Conservation (phyloP, 1,139 yeast species). For the Barnettozyma hawaiiensis region DNA sequence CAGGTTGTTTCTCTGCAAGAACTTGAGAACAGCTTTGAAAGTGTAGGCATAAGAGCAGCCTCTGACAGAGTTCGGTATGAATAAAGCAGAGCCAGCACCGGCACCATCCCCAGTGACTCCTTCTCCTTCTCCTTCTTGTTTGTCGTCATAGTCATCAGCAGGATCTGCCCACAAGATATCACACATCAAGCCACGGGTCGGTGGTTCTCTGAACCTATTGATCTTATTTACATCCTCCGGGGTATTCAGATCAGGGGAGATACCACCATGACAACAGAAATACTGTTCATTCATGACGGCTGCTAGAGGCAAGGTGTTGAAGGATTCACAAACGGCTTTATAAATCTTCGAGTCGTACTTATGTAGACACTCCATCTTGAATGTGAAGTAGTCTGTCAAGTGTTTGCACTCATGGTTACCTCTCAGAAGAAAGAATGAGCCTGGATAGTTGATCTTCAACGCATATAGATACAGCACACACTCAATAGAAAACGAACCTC, state of each 20-base stretch:
- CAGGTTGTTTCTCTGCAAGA: conserved; percentile 73
- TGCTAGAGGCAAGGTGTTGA: conserved; percentile 85
- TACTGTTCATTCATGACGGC: conserved; percentile 94
- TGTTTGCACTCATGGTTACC: conserved; percentile 97
- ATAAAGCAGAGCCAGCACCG: too few relatives aligned
- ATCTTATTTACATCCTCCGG: conserved; percentile 65
- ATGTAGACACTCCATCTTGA: conserved; percentile 84
- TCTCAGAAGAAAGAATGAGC: conserved; percentile 73
- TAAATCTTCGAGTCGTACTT: conserved; percentile 69
- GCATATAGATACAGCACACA: conserved; percentile 78
- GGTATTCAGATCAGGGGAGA: conserved; percentile 75
- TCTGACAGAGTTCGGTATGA: conserved; percentile 67
- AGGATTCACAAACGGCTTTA: conserved; percentile 71
- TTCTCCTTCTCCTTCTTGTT: too few relatives aligned
- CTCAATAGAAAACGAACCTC: conserved; percentile 91
- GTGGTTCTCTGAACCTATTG: conserved; percentile 88
- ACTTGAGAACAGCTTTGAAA: conserved; percentile 77
- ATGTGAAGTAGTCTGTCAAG: conserved; percentile 89
- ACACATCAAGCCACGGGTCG: conserved; percentile 91
- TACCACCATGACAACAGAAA: conserved; percentile 96
- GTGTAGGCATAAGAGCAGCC: conserved; percentile 94
- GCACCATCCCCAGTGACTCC: conserved; percentile 47
- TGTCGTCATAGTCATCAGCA: conserved; percentile 80
- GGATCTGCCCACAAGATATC: conserved; percentile 98
- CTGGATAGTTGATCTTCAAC: conserved; percentile 72